Evolutionary conservation across 1,284 basidiomycete species (phyloP), one percentile per base, ranked within the genome.

Genomic region (Coniferiporia weirii): DNA sequence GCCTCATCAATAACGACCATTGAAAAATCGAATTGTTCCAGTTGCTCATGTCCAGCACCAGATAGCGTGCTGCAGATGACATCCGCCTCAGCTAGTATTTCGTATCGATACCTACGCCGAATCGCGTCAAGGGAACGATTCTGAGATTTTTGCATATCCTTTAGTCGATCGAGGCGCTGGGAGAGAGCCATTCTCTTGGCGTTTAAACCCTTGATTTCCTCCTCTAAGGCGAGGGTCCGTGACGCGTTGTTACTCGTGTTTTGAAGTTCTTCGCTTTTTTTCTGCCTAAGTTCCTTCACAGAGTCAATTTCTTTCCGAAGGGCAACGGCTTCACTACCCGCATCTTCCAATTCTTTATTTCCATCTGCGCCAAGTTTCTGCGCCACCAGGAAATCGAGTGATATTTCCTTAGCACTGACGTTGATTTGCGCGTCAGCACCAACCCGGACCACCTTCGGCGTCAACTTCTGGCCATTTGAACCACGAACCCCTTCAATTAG

Each of bases 1-100:
- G 97, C 97, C 72, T 99, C 97, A 69, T 99, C 97, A 64, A 99
- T 97, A 68, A 99, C 88, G 63, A 99, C 85, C 71, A 97, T 93
- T 67, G 98, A 95, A 68, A 98, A 98, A 56, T 95, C 90, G 65
- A 93, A 85, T 13, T 84, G 78, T 59, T 90, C 85, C 52, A 99
- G 77, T 56, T 83, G 82, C 45, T 98, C 95, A 66, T 98, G 93
- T 1, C 96, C 97, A 6, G 95, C 83, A 35, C 95, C 95, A 2
- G 94, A 93, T 6, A 99, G 79, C 0, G 97, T 99, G 34, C 89
- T 82, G 70, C 97, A 99, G 60, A 99, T 91, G 35, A 99, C 88
- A 69, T 99, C 95, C 1, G 94, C 93, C 63, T 93, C 88, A 51
- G 81, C 78, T 38, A 98, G 77, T n/a, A 96, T 82, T 55, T 91